A percentile compares a stretch with the other conserved stretches of the same genome.
Evolutionary conservation across 2,329 filamentous ascomycete species (phyloP).

Genomic region (Arthrobotrys sphaeroides): DNA sequence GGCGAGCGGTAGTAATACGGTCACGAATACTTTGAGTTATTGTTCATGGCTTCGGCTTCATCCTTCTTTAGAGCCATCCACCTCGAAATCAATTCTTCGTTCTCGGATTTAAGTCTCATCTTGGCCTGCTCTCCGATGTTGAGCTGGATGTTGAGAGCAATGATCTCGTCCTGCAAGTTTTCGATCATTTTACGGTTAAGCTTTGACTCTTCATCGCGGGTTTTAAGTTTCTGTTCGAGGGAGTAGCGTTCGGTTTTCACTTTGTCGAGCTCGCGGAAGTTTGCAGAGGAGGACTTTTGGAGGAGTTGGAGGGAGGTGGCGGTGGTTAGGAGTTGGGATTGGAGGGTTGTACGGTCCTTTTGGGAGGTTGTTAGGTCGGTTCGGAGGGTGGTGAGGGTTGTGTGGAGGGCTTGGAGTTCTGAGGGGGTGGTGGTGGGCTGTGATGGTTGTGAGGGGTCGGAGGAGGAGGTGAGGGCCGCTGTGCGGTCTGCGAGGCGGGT

Average conservation of each 20-base stretch:
- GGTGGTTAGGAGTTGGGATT: slow-evolving; percentile 44
- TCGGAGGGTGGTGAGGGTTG: slow-evolving; percentile 55
- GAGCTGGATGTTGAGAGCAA: slow-evolving; percentile 84
- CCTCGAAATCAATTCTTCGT: slow-evolving; percentile 85
- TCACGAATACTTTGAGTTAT: slow-evolving; percentile 65
- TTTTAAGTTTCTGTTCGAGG: slow-evolving; percentile 82
- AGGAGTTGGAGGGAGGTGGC: slow-evolving; percentile 65
- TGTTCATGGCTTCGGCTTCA: slow-evolving; percentile 89
- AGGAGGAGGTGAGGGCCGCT: slow-evolving; percentile 70
- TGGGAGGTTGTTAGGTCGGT: slow-evolving; percentile 58
- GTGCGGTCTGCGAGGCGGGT: slow-evolving; percentile 74
- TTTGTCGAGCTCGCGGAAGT: slow-evolving; percentile 66
- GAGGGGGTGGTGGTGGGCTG: slow-evolving; percentile 39
- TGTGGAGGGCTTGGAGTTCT: slow-evolving; percentile 58
- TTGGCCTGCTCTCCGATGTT: slow-evolving; percentile 82
- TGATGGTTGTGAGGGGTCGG: slow-evolving; percentile 62
- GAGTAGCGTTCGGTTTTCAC: slow-evolving; percentile 77
- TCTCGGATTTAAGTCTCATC: slow-evolving; percentile 79
- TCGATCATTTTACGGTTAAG: slow-evolving; percentile 63
- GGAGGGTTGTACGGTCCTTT: slow-evolving; percentile 52
- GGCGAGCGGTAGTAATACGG: neutral
- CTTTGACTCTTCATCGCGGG: slow-evolving; percentile 84
- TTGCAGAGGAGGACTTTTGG: slow-evolving; percentile 67
- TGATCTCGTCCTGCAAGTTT: slow-evolving; percentile 91
- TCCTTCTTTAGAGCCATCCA: slow-evolving; percentile 90